A percentile compares a stretch with the other conserved stretches of the same genome.
Conservation (phyloP, 768 basidiomycete species). For the Amanita pallidorosea region DNA sequence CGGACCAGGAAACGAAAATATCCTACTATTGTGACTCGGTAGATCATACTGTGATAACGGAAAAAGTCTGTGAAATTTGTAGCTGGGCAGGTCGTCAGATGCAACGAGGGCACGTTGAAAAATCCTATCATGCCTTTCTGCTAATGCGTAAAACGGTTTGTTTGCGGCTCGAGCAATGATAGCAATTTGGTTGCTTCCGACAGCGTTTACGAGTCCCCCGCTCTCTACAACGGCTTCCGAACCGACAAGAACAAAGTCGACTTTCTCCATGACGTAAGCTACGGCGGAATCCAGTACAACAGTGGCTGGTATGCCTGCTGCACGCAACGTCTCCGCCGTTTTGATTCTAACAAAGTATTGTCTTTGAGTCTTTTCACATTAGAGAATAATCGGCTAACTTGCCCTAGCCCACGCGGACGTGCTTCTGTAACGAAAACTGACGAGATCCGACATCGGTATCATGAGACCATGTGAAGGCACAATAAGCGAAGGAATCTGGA, state of each 20-base stretch:
- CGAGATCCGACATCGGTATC: slow-evolving; percentile 9
- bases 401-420: slow-evolving; percentile 83
- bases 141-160: slow-evolving; percentile 94
- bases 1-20: slow-evolving; percentile 57
- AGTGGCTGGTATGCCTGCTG: slow-evolving; percentile 89
- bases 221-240: slow-evolving; percentile 98
- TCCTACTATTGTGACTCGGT: slow-evolving; percentile 66
- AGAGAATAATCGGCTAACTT: slow-evolving; percentile 19
- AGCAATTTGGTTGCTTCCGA: slow-evolving; percentile 95
- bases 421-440: slow-evolving; percentile 95
- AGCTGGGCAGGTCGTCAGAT: slow-evolving; percentile 37
- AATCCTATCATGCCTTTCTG: slow-evolving; percentile 56
- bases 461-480: slow-evolving; percentile 12
- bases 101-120: slow-evolving; percentile 5
- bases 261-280: slow-evolving; percentile 93
- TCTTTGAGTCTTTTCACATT: slow-evolving; percentile 7
- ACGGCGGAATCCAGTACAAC: slow-evolving; percentile 95
- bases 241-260: slow-evolving; percentile 91
- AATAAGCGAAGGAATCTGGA: slow-evolving; percentile 34
- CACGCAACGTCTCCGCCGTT: slow-evolving; percentile 80
- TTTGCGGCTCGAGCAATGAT: slow-evolving; percentile 90
- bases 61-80: slow-evolving; percentile 96
- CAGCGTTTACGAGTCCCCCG: slow-evolving; percentile 84
- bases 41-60: slow-evolving; percentile 87
- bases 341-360: slow-evolving; percentile 49